A percentile compares a stretch with the other conserved stretches of the same genome.
Evolutionary conservation across 768 basidiomycete species (phyloP).

Genomic region (Suillus cothurnatus): DNA sequence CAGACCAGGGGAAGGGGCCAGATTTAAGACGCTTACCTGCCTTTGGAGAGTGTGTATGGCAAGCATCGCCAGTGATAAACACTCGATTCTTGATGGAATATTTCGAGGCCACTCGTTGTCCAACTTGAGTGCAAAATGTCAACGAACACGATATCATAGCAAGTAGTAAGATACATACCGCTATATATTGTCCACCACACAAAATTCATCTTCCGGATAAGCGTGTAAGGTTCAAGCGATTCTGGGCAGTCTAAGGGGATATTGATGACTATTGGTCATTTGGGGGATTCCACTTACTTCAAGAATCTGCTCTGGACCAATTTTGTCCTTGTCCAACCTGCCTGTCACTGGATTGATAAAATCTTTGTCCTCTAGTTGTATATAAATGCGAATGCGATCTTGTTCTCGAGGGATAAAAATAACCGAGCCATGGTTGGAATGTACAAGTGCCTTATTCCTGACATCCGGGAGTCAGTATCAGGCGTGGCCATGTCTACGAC

Average conservation of each 20-base stretch:
- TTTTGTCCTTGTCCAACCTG: too few relatives aligned
- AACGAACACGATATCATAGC: too few relatives aligned
- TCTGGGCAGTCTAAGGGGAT: constrained; percentile 37
- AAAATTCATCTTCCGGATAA: constrained; percentile 33
- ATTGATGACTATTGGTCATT: background rate
- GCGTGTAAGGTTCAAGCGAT: constrained; percentile 43
- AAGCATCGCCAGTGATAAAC: constrained; percentile 61
- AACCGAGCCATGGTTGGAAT: constrained; percentile 50
- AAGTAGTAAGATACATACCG: too few relatives aligned
- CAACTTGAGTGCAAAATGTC: constrained; percentile 50
- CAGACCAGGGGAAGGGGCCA: too few relatives aligned
- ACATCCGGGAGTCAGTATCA: constrained; percentile 55
- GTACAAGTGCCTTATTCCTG: constrained; percentile 48
- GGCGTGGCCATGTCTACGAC: constrained; percentile 49
- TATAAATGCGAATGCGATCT: constrained; percentile 51
- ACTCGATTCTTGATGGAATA: constrained; percentile 50
- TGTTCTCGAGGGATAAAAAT: constrained; percentile 56
- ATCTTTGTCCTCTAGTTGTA: constrained; percentile 47
- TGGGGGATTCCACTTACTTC: constrained; percentile 16
- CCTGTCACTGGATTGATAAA: too few relatives aligned
- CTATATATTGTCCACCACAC: too few relatives aligned
- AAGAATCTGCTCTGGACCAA: too few relatives aligned
- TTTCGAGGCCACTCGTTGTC: constrained; percentile 54
- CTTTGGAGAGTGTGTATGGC: constrained; percentile 47
- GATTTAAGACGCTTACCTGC: constrained; percentile 31